Percentiles rank a stretch among this genome's conserved stretches.
Conservation (phyloP, 1,284 basidiomycete genomes). For the Porogramme epimiltina region DNA sequence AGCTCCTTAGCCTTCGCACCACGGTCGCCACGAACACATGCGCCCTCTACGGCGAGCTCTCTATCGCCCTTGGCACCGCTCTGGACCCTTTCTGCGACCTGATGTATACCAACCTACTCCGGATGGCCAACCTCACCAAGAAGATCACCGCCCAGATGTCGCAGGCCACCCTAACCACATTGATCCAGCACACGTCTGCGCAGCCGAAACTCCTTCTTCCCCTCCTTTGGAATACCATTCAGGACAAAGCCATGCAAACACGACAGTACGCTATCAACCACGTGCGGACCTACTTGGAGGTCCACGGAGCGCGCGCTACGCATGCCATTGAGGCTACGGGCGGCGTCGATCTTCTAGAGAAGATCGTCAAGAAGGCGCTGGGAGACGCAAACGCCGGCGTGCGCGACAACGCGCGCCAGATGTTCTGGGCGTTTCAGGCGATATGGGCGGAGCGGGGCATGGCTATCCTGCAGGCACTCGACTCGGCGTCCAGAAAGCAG, state of each 20-base stretch:
- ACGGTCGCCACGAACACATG: conserved; percentile 87
- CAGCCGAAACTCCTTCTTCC: conserved; percentile 74
- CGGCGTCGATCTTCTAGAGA: conserved; percentile 72
- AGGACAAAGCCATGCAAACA: conserved; percentile 85
- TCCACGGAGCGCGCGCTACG: conserved; percentile 67
- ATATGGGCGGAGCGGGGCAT: conserved; percentile 76
- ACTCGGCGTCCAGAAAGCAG: conserved; percentile 75
- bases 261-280: conserved; percentile 73
- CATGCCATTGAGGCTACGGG: conserved; percentile 66
- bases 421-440: conserved; percentile 82
- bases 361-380: conserved; percentile 71
- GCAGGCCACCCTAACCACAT: conserved; percentile 69
- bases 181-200: conserved; percentile 74
- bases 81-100: conserved; percentile 82
- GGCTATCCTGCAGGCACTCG: conserved; percentile 69
- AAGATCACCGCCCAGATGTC: conserved; percentile 89
- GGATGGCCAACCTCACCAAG: conserved; percentile 95
- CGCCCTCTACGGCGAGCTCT: conserved; percentile 79
- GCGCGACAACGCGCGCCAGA: conserved; percentile 69
- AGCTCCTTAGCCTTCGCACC: conserved; percentile 90
- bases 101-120: conserved; percentile 75
- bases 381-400: conserved; percentile 82
- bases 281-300: conserved; percentile 72
- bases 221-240: conserved; percentile 71
- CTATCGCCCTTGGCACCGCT: conserved; percentile 63